These are phyloP conservation scores for Auxenochlorella pyrenoidosa DNA, from an alignment of 139 green algal species.

Conservation along the genomic window DNA sequence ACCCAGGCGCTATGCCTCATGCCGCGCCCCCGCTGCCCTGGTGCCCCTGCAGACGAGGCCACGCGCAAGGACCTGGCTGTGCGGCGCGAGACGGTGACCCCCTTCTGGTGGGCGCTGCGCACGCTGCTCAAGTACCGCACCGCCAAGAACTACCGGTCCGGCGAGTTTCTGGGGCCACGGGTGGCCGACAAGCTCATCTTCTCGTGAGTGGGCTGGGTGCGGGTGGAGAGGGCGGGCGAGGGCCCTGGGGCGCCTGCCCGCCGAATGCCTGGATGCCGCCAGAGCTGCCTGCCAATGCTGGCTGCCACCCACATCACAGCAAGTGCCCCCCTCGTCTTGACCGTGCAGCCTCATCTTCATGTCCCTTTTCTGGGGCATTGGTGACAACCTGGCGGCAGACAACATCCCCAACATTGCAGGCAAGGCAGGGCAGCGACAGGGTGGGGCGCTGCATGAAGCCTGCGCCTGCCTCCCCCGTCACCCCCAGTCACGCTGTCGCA, in stretches of 20 bases:
- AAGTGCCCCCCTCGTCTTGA: too few species aligned
- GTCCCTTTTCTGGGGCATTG: conserved; percentile 11
- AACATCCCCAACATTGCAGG: conserved; percentile 74
- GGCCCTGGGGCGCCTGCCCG: too few species aligned
- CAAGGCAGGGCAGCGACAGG: background rate
- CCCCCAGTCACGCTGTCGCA: background rate
- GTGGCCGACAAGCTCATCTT: conserved; percentile 72
- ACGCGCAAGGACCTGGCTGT: conserved; percentile 60
- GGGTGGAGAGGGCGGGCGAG: too few species aligned
- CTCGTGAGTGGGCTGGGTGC: background rate
- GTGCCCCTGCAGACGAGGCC: too few species aligned
- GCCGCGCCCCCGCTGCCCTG: too few species aligned
- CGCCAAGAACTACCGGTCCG: conserved; percentile 64
- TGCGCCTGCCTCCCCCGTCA: too few species aligned
- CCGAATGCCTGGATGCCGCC: too few species aligned
- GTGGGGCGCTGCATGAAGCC: too few species aligned
- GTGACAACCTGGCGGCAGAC: conserved; percentile 8
- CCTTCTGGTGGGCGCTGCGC: conserved; percentile 72
- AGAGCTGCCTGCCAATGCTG: too few species aligned
- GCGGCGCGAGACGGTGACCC: conserved; percentile 67
- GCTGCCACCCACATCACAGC: too few species aligned
- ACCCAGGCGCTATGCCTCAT: too few species aligned
- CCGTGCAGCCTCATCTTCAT: conserved; percentile 1
- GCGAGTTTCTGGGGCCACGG: conserved; percentile 66
- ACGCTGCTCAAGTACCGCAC: conserved; percentile 74